These are phyloP conservation scores for Bolboschoenus planiculmis DNA, from an alignment of 176 grass and related monocot genomes.

Conservation along the genomic window DNA sequence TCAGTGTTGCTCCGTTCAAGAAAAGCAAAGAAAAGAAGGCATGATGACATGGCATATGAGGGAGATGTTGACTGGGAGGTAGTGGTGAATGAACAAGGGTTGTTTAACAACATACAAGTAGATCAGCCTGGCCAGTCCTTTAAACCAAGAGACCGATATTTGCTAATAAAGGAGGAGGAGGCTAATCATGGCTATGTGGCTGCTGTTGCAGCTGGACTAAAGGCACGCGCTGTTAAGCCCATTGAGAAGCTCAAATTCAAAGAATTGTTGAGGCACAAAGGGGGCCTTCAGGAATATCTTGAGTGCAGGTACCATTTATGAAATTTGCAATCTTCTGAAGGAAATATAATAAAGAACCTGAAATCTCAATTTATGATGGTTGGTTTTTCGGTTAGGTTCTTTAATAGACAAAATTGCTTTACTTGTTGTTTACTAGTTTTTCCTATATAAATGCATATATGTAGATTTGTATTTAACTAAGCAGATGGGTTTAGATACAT, in stretches of 20 bases:
- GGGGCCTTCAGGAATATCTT: constrained; percentile 83
- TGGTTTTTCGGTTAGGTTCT: no score
- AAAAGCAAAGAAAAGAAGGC: constrained; percentile 54
- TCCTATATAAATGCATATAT: no score
- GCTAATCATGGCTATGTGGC: constrained; percentile 36
- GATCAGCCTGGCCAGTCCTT: constrained; percentile 36
- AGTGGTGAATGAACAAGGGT: constrained; percentile 66
- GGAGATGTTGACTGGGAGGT: constrained; percentile 84
- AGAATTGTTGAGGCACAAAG: constrained; percentile 81
- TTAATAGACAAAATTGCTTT: background rate
- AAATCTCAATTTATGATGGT: no score
- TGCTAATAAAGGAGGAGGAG: constrained; percentile 26
- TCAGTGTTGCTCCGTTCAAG: constrained; percentile 39
- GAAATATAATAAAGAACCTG: background rate
- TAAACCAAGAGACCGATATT: constrained; percentile 49
- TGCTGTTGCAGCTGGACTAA: constrained; percentile 76
- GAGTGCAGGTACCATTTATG: constrained; percentile 53
- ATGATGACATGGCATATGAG: constrained; percentile 93
- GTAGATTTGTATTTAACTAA: background rate
- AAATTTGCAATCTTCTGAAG: background rate
- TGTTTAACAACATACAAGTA: constrained; percentile 49
- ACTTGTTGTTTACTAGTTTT: background rate
- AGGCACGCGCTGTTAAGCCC: constrained; percentile 50
- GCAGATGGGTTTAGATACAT: background rate
- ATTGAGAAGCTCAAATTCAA: constrained; percentile 98